Base-by-base conservation (phyloP, 306 rosid genomes). In the Mimosa pudica region DNA sequence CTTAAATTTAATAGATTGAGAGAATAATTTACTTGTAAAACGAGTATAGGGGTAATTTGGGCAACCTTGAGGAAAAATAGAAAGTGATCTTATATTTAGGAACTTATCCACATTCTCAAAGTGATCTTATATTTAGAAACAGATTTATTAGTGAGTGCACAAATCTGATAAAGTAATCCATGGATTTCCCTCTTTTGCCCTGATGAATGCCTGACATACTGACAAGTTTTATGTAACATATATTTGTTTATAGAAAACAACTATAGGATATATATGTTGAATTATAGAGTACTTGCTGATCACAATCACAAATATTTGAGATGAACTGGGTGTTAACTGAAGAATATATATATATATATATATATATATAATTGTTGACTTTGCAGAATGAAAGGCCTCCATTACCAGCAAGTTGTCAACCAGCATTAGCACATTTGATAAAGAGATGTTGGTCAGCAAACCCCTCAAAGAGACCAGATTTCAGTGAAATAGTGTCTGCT, bases 371-470 rank as follows among this genome's bases (percentile, higher is more conserved):
- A 2, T 2, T 58, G 36, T 24, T 64, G 42, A 17, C 33, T 64
- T 41, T 68, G 90, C 92, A 94, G 98, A 94, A 94, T n/a, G 98
- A 94, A 77, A 83, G 98, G 70, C 98, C 98, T 72, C 98, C 98
- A 10, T 47, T 94, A 63, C 98, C 98, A 33, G 97, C 97, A 2
- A 94, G 97, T 82, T 94, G 98, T 80, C 98, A 91, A 71, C 95
- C 97, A 0, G 97, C 95, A 33, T 82, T 92, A 4, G 99, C 96
- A 0, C 99, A 93, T 86, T 96, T 95, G 18, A 92, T 95, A 54
- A 93, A 93, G 89, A 88, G 96, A 18, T 95, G 99, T 78, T 93
- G 99, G 98, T 85, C 96, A 2, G 96, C 86, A 71, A 95, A 92
- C 85, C 98, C 98, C 13, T 87, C 97, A 0, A 95, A 95, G 91